Conservation (phyloP, 2,329 filamentous ascomycete genomes). For the Verticillium tricorpus region DNA sequence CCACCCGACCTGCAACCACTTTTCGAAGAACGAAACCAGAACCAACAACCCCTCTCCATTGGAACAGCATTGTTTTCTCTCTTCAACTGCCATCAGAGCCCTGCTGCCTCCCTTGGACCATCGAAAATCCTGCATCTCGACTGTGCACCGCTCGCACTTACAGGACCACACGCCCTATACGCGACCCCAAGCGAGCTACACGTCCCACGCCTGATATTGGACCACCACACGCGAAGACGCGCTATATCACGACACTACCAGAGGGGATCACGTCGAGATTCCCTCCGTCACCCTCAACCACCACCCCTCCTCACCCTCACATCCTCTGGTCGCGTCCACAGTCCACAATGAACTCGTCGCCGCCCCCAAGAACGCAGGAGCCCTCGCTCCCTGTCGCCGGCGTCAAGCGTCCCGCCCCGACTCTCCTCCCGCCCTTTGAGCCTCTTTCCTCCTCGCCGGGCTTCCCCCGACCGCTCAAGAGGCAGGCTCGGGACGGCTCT, state of each 20-base stretch:
- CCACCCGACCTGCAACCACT: slow-evolving; percentile 17
- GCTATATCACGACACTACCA: not conserved
- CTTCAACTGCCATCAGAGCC: not conserved
- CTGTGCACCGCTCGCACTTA: not conserved
- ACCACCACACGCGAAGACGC: slow-evolving; percentile 1
- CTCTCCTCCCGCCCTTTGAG: slow-evolving; percentile 75
- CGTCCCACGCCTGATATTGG: slow-evolving; percentile 7
- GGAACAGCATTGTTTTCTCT: not conserved
- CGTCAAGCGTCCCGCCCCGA: slow-evolving; percentile 59
- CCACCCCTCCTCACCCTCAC: slow-evolving; percentile 2
- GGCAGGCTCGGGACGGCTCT: slow-evolving; percentile 46
- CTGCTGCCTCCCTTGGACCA: not conserved
- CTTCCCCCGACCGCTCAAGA: slow-evolving; percentile 65
- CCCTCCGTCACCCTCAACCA: not conserved
- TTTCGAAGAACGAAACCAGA: not conserved
- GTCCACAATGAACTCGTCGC: slow-evolving; percentile 36
- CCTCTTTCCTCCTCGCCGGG: slow-evolving; percentile 72
- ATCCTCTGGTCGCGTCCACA: slow-evolving; percentile 11
- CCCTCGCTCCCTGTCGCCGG: slow-evolving; percentile 35
- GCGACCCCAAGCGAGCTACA: not conserved
- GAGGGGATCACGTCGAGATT: not conserved
- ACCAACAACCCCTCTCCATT: slow-evolving; percentile 1
- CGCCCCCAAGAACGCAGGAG: slow-evolving; percentile 24
- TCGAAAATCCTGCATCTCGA: not conserved
- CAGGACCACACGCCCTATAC: not conserved